Conservation (phyloP, 768 basidiomycete species). For the Cystoderma amianthinum region DNA sequence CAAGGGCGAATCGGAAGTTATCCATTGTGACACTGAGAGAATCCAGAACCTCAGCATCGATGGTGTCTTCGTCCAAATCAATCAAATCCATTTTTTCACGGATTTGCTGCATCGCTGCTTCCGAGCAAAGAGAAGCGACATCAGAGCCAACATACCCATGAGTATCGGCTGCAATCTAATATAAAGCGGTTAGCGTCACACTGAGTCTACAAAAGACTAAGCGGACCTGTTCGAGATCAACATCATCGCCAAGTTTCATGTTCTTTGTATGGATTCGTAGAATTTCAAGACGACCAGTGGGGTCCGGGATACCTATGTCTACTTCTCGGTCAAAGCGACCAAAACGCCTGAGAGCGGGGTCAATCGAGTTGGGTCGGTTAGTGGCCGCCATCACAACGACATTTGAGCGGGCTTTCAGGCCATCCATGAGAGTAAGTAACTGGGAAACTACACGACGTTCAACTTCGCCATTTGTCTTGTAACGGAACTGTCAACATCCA, state of each 20-base stretch:
- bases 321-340: conserved; percentile 99
- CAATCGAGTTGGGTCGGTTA: conserved; percentile 98
- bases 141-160: conserved; percentile 99
- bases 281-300: conserved; percentile 97
- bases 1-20: conserved; percentile 99
- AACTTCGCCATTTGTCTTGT: conserved; percentile 96
- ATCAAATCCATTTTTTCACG: conserved; percentile 99
- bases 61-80: conserved; percentile 94
- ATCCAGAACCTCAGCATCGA: conserved; percentile 98
- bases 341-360: conserved; percentile 96
- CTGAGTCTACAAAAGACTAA: too few species aligned
- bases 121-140: conserved; percentile 94
- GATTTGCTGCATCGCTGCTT: conserved; percentile 99
- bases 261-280: conserved; percentile 99
- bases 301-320: conserved; percentile 98
- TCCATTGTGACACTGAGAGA: conserved; percentile 99
- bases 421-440: conserved; percentile 97
- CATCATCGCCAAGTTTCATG: conserved; percentile 97
- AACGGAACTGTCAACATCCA: neutral
- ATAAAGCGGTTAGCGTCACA: conserved; percentile 2
- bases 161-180: conserved; percentile 96
- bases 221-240: conserved; percentile 88
- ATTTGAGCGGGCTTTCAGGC: conserved; percentile 96
- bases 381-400: conserved; percentile 99
- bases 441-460: conserved; percentile 99